A percentile compares a stretch with the other conserved stretches of the same genome.
Conservation (phyloP, 179 eudicot species). For the Amaranthus tricolor region DNA sequence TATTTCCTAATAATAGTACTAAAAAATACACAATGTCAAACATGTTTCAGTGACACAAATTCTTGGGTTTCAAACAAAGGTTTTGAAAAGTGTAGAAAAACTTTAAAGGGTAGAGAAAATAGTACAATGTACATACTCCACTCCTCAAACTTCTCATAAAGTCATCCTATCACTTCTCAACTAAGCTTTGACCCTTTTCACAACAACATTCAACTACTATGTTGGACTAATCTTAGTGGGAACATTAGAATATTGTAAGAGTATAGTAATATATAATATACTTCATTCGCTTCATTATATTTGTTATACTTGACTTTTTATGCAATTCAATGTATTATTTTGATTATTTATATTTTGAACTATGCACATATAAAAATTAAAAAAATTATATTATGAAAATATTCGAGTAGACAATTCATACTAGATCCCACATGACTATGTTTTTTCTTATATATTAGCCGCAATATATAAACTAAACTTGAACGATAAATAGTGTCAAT, state of each 20-base stretch:
- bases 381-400: no score
- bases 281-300: no score
- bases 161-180: constrained; percentile 20
- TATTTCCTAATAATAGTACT: not conserved
- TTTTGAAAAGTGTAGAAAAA: not conserved
- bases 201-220: constrained; percentile 37
- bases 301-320: no score
- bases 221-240: constrained; percentile 29
- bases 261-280: no score
- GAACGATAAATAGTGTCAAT: no score
- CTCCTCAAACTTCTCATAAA: constrained; percentile 18
- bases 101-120: not conserved
- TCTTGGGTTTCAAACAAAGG: constrained; percentile 13
- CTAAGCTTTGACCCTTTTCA: constrained; percentile 32
- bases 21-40: constrained; percentile 24
- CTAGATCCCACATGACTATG: no score
- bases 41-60: constrained; percentile 25
- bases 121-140: not conserved
- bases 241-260: constrained; percentile 10
- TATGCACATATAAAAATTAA: no score
- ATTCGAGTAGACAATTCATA: no score
- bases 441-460: no score
- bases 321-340: no score
- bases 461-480: no score
- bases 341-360: no score